These are phyloP conservation scores for Lunasporangiospora selenospora DNA, from an alignment of 192 early-diverging fungal genomes.

Conservation along the genomic window DNA sequence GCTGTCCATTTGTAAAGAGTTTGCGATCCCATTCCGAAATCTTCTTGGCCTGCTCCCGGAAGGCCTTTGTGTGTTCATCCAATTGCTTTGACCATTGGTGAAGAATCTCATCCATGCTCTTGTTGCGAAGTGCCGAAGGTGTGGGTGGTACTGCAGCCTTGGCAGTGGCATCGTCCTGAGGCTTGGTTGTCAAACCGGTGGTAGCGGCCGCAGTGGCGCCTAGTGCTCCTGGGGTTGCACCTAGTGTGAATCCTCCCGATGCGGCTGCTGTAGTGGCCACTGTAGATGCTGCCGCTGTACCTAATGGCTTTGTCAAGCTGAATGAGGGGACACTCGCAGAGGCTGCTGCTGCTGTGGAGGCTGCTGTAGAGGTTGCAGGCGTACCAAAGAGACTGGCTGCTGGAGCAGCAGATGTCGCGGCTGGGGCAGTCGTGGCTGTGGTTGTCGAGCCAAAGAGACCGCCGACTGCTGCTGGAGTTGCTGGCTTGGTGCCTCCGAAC, in stretches of 20 bases:
- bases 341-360: slow-evolving; percentile 34
- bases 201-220: slow-evolving; percentile 34
- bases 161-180: slow-evolving; percentile 46
- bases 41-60: slow-evolving; percentile 85
- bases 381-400: slow-evolving; percentile 33
- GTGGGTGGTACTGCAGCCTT: slow-evolving; percentile 51
- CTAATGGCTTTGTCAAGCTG: slow-evolving; percentile 36
- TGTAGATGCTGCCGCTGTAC: slow-evolving; percentile 11
- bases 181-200: slow-evolving; percentile 50
- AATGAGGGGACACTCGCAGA: slow-evolving; percentile 40
- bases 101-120: slow-evolving; percentile 91
- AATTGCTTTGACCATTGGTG: slow-evolving; percentile 91
- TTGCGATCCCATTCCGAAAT: slow-evolving; percentile 87
- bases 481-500: slow-evolving; percentile 5
- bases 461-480: slow-evolving; percentile 18
- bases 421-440: slow-evolving; percentile 20
- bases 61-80: slow-evolving; percentile 77
- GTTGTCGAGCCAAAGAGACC: slow-evolving; percentile 1
- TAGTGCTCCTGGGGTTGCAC: slow-evolving; percentile 47
- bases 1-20: slow-evolving; percentile 83
- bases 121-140: slow-evolving; percentile 74
- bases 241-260: slow-evolving; percentile 26
- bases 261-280: slow-evolving; percentile 20
- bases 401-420: slow-evolving; percentile 34
- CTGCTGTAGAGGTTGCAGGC: slow-evolving; percentile 33